Percentiles rank a stretch among this genome's conserved stretches.
Conservation (phyloP, 2,329 filamentous ascomycete species). For the Penicillium sp. region DNA sequence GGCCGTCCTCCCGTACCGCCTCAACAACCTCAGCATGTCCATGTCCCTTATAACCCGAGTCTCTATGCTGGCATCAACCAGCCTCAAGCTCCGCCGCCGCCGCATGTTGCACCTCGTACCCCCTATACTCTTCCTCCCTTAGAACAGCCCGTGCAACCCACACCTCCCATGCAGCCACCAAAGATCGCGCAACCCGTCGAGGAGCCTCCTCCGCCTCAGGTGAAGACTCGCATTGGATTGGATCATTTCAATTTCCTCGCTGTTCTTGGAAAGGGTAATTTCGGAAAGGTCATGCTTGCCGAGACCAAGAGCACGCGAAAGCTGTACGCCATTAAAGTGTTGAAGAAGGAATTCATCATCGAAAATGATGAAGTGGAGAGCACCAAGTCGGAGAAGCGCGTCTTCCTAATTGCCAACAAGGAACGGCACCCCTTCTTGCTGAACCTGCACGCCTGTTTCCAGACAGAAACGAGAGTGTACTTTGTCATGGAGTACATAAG, state of each 20-base stretch:
- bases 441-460: conserved; percentile 95
- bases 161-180: conserved; percentile 24
- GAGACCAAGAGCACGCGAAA: conserved; percentile 91
- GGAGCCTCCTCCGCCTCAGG: conserved; percentile 30
- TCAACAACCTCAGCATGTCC: conserved; percentile 39
- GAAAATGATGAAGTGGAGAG: conserved; percentile 99
- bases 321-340: conserved; percentile 95
- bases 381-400: conserved; percentile 93
- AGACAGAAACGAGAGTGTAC: conserved; percentile 96
- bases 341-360: conserved; percentile 99
- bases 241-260: conserved; percentile 99
- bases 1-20: conserved; percentile 37
- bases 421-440: conserved; percentile 94
- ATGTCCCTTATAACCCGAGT: conserved; percentile 46
- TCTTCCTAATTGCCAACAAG: conserved; percentile 95
- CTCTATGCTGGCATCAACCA: conserved; percentile 41
- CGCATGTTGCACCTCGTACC: conserved; percentile 20
- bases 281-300: conserved; percentile 98
- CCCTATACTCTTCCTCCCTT: conserved; percentile 31
- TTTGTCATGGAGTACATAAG: conserved; percentile 99
- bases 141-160: conserved; percentile 15
- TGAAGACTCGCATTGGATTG: conserved; percentile 72
- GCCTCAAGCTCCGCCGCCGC: conserved; percentile 28
- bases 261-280: conserved; percentile 97
- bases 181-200: conserved; percentile 24